Conservation (phyloP, 768 basidiomycete genomes). For the Boletus vinaceobasis region DNA sequence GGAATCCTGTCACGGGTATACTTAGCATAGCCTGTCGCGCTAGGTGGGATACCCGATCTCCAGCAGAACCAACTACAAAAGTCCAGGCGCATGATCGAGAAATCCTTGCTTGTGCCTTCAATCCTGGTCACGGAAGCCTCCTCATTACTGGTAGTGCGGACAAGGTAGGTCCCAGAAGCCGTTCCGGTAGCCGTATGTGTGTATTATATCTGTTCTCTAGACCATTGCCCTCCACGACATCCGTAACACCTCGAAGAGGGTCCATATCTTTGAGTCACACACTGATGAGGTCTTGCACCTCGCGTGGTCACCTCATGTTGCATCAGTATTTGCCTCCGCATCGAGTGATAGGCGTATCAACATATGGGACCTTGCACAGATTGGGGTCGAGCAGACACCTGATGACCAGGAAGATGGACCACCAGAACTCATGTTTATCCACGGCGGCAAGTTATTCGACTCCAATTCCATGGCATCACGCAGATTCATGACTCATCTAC, state of each 20-base stretch:
- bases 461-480: not conserved
- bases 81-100: constrained; percentile 88
- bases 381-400: constrained; percentile 94
- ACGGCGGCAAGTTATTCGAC: constrained; percentile 64
- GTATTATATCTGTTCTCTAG: constrained; percentile 37
- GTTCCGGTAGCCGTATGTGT: not conserved
- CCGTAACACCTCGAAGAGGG: constrained; percentile 63
- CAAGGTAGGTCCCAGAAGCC: constrained; percentile 51
- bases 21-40: constrained; percentile 2
- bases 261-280: constrained; percentile 92
- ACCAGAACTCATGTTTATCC: constrained; percentile 92
- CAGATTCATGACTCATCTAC: constrained; percentile 1
- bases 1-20: not conserved
- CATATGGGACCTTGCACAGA: constrained; percentile 89
- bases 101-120: constrained; percentile 89
- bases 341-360: constrained; percentile 92
- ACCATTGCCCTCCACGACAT: constrained; percentile 87
- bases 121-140: constrained; percentile 73
- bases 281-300: constrained; percentile 93
- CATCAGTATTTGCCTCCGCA: constrained; percentile 91
- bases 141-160: constrained; percentile 91
- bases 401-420: constrained; percentile 99
- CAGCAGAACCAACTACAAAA: constrained; percentile 62
- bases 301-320: constrained; percentile 92
- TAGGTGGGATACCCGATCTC: constrained; percentile 91